These are phyloP conservation scores for Picea glauca DNA, from an alignment of 75 land plant species.

Conservation along the genomic window DNA sequence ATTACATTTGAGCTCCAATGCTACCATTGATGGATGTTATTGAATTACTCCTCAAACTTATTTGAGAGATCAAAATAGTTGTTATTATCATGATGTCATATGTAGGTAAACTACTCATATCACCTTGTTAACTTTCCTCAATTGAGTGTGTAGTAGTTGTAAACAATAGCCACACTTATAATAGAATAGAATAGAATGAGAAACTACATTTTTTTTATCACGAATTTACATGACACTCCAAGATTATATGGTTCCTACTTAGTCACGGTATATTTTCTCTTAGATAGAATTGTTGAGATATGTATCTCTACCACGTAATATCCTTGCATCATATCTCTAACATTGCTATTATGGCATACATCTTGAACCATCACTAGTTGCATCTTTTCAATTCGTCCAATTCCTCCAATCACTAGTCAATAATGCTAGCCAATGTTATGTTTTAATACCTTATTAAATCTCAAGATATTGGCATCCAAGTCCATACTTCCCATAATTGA, in stretches of 20 bases:
- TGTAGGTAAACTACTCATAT: too few relatives aligned
- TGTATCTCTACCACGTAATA: constrained; percentile 60
- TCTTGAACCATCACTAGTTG: constrained; percentile 75
- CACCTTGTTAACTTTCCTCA: too few relatives aligned
- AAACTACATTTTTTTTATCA: constrained; percentile 62
- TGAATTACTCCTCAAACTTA: too few relatives aligned
- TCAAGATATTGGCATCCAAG: too few relatives aligned
- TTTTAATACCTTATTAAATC: too few relatives aligned
- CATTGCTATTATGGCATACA: constrained; percentile 65
- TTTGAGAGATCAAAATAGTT: too few relatives aligned
- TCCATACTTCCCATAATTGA: too few relatives aligned
- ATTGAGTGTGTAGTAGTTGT: constrained; percentile 23
- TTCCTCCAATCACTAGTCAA: too few relatives aligned
- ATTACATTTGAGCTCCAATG: too few relatives aligned
- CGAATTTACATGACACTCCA: constrained; percentile 50
- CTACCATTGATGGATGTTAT: too few relatives aligned
- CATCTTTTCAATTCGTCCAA: constrained; percentile 40
- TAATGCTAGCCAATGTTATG: too few relatives aligned
- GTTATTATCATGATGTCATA: too few relatives aligned
- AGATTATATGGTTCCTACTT: constrained; percentile 48
- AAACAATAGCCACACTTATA: constrained; percentile 44
- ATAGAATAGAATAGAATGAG: constrained; percentile 37
- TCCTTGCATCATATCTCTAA: constrained; percentile 61
- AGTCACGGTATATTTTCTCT: constrained; percentile 34
- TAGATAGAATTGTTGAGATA: constrained; percentile 43